These are phyloP conservation scores for Meyerozyma guilliermondii DNA, from an alignment of 1,139 yeast genomes.

Conservation along the genomic window DNA sequence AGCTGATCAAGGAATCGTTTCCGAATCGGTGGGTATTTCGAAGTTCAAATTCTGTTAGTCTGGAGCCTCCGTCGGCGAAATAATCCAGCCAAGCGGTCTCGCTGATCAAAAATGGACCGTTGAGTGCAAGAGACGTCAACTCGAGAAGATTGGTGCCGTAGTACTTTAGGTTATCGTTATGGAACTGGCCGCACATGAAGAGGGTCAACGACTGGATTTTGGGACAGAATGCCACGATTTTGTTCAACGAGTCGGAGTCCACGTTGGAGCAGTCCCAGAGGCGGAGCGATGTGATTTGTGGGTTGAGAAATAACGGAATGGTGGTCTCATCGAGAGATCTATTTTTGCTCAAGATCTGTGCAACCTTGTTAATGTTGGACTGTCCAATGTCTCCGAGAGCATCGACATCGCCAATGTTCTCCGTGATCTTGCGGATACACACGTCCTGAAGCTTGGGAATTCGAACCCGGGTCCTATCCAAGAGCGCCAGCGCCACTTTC, in stretches of 20 bases:
- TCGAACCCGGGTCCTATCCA: conserved; percentile 60
- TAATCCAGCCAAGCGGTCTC: conserved; percentile 72
- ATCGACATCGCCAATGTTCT: conserved; percentile 72
- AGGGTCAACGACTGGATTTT: conserved; percentile 59
- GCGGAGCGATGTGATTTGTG: conserved; percentile 51
- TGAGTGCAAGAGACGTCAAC: conserved; percentile 52
- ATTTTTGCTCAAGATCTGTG: conserved; percentile 74
- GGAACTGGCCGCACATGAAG: conserved; percentile 91
- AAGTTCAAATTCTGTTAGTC: conserved; percentile 46
- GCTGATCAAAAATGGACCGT: conserved; percentile 85
- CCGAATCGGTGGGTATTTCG: conserved; percentile 81
- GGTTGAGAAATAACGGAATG: conserved; percentile 63
- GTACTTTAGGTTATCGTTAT: conserved; percentile 67
- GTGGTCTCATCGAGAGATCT: conserved; percentile 73
- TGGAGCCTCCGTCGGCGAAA: conserved; percentile 42
- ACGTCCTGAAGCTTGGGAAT: conserved; percentile 76
- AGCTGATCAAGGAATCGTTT: conserved; percentile 55
- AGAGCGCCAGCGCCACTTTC: conserved; percentile 75
- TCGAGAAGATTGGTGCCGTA: conserved; percentile 53
- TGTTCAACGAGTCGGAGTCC: conserved; percentile 56
- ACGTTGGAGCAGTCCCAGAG: conserved; percentile 93
- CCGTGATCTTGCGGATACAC: conserved; percentile 67
- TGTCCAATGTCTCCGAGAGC: conserved; percentile 76
- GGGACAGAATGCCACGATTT: conserved; percentile 79
- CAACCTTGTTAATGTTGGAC: conserved; percentile 57